Evolutionary conservation across 2,329 filamentous ascomycete species (phyloP).

Genomic region (Nemania diffusa): DNA sequence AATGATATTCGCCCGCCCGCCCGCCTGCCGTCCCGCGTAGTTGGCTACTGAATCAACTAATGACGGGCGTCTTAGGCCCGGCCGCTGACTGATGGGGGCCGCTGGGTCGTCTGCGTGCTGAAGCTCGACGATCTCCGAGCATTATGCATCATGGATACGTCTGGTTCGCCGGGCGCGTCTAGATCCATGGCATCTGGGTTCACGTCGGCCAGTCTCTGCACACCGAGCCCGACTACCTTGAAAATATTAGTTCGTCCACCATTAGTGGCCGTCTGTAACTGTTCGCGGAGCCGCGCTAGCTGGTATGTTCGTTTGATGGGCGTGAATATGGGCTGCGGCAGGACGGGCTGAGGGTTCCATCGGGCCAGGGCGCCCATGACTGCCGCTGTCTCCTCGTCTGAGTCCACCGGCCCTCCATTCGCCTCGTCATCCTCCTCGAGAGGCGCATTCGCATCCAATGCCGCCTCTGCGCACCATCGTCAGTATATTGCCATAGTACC

Average conservation of each 20-base stretch:
- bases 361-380: conserved; percentile 84
- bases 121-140: conserved; percentile 59
- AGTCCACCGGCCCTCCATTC: conserved; percentile 85
- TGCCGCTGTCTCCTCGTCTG: conserved; percentile 90
- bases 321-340: conserved; percentile 70
- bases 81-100: conserved; percentile 59
- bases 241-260: conserved; percentile 74
- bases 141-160: conserved; percentile 56
- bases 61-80: conserved; percentile 52
- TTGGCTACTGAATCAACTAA: neutral
- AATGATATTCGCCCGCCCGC: neutral
- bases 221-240: conserved; percentile 66
- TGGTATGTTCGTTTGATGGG: conserved; percentile 73
- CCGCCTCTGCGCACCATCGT: conserved; percentile 73
- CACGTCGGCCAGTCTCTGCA: conserved; percentile 63
- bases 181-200: conserved; percentile 58
- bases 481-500: conserved; percentile 8
- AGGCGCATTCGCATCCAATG: conserved; percentile 92
- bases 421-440: conserved; percentile 86
- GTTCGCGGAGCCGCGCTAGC: conserved; percentile 70
- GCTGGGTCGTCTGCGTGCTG: conserved; percentile 55
- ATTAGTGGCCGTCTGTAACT: conserved; percentile 73
- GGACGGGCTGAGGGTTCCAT: conserved; percentile 81
- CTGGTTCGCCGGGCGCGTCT: conserved; percentile 68
- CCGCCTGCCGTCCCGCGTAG: no score